Base-by-base conservation (phyloP, 2,329 filamentous ascomycete genomes). In the Fusarium camptoceras region DNA sequence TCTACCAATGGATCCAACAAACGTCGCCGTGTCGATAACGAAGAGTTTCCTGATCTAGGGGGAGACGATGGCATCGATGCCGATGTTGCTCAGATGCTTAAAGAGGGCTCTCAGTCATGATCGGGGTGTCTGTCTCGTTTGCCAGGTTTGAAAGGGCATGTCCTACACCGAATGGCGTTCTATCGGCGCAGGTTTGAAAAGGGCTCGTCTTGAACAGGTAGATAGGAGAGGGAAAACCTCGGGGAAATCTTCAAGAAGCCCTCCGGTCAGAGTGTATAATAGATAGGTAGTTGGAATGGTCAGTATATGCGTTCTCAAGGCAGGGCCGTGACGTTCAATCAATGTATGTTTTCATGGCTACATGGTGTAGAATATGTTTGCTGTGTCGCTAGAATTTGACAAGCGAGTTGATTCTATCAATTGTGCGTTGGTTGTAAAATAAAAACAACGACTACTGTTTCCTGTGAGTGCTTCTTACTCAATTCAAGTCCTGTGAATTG, bases 1-100 rank as follows among this genome's bases (percentile, higher is more conserved):
- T 80, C 83, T 10, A 78, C 81, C 28, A 88, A 86, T 61, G 86
- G 86, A 7, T 81, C 85, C 8, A 88, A 88, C 72, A 89, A 89
- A 76, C 83, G 87, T 62, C 83, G 85, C 30, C 83, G 87, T 49
- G 76, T 89, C 8, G 86, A 82, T n/a, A 78, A 75, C 3, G 82
- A 82, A 15, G 86, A 87, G 37, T 84, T 88, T 59, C 86, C 86
- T 6, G 83, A 88, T 55, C 78, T 88, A n/a, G 85, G 82, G 11
- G 83, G 77, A 22, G 85, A 87, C 59, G 85, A 87, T 66, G 86
- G 82, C 1, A 87, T 89, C 51, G 87, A 89, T 66, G 82, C 84
- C 0, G 86, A 89, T 48, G 86, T 89, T 34, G 83, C 83, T 27
- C 85, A 86, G 71, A 86, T 88, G 80, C 79, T 89, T 14, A 73